Base-by-base conservation (phyloP, 116 monocot species). In the Dioscorea cayenensis region DNA sequence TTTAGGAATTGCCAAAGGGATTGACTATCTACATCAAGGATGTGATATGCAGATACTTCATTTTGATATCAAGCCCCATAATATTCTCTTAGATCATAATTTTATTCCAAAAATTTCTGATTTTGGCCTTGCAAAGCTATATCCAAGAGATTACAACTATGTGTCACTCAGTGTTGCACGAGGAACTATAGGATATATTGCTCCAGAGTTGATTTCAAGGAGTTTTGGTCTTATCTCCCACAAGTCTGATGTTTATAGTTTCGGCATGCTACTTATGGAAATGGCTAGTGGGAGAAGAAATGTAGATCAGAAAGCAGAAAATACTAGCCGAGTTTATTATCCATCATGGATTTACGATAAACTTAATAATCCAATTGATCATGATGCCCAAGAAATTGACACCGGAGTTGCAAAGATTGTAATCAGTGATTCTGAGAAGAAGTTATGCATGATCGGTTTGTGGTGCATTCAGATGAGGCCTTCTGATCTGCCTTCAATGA, bases 391-490 rank as follows among this genome's bases (percentile, higher is more conserved):
- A 6, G 63, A 70, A 38, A 21, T 76, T 5, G 21, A 50, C 8
- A 35, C 35, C 14, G 19, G 13, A 36, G 3, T 63, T 7, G 32
- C 32, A 32, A 32, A 32, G 32, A 1, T 76, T 77, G 28, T 32
- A 32, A 73, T 80, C 49, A 37, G 60, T 25, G 81, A 76, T 19
- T 11, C 70, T 51, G 81, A 81, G 60, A 78, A 36, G 36, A 77
- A 81, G 72, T 67, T 85, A 9, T 71, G 48, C 18, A 58, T 69
- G 18, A 68, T 88, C 23, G 84, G 78, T 18, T 62, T 84, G 35
- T 87, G 87, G 81, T 87, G 84, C 68, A 81, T 87, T 66, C 87
- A 88, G 14, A 81, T 81, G 69, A 78, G 63, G 70, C 65, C 78
- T 0, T 29, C 28, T 8, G 64, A 79, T 71, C 76, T 80, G 0